Evolutionary conservation across 169 alveolate species (phyloP), one percentile per base, ranked within the genome.

Genomic region (Neospora caninum): DNA sequence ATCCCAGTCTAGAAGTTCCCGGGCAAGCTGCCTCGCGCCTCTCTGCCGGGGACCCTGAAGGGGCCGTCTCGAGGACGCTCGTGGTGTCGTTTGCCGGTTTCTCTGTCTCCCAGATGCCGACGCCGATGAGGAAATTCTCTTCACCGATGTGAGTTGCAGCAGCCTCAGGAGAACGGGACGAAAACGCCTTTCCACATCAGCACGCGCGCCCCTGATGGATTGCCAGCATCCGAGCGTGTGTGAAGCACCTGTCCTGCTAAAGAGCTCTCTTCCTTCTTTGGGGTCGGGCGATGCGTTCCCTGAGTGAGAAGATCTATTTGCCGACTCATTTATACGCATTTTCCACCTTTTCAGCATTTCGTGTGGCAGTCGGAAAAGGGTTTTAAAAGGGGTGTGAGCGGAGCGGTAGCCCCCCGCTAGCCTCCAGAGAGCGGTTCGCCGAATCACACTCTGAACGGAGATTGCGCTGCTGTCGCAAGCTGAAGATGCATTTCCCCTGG

Each of bases 61-160:
- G n/a, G n/a, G n/a, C n/a, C n/a, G n/a, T n/a, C n/a, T n/a, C n/a
- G n/a, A n/a, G n/a, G n/a, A n/a, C n/a, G n/a, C n/a, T n/a, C n/a
- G n/a, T n/a, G 58, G 58, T 49, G 58, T 13, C 58, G 58, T 49
- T 49, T 49, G 58, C 13, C 58, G 58, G 58, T 49, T 49, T 49
- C 13, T 49, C 58, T 49, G 4, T 82, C 25, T 84, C 22, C 7
- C 93, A 88, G 95, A 83, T 9, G 93, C 70, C 58, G 78, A 93
- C 54, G 88, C 73, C 87, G 91, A 83, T 49, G 92, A 95, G 82
- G 94, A 92, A 70, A 54, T 82, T 9, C 78, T 91, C 42, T 91
- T 83, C 29, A 64, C 91, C 27, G 95, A 91, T 54, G 94, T 94
- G 91, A 93, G 95, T 82, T 69, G 43, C 88, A 49, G 58, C 22